Conservation (phyloP, 202 grass and related monocot species). For the Carex arenaria region DNA sequence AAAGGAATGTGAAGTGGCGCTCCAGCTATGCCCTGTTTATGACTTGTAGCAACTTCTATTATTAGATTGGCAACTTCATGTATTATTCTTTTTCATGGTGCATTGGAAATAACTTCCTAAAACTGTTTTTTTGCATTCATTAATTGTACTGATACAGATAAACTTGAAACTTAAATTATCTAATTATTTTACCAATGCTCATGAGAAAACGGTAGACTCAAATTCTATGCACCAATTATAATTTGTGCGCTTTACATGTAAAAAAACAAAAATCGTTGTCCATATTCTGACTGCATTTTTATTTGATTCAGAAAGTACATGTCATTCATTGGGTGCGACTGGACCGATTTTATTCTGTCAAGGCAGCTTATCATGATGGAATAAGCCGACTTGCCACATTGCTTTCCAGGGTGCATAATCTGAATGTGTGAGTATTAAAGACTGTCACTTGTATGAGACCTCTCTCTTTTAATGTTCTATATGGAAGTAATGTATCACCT, state of each 20-base stretch:
- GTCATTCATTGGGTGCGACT: slow-evolving; percentile 75
- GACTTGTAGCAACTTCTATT: background rate
- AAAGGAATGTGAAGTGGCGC: background rate
- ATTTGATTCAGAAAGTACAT: slow-evolving; percentile 56
- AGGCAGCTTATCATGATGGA: slow-evolving; percentile 75
- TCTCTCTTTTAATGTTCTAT: background rate
- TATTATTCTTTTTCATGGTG: background rate
- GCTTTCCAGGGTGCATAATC: slow-evolving; percentile 62
- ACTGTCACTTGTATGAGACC: background rate
- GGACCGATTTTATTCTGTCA: slow-evolving; percentile 39
- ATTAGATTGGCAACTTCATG: background rate
- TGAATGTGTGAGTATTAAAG: slow-evolving; percentile 54
- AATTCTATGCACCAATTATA: background rate
- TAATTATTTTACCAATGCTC: background rate
- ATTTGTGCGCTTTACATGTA: background rate
- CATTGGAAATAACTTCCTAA: background rate
- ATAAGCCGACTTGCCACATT: slow-evolving; percentile 41
- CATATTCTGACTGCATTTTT: background rate
- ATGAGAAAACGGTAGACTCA: background rate
- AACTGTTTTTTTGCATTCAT: background rate
- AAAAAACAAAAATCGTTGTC: background rate
- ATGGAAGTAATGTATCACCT: background rate
- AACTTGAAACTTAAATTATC: background rate
- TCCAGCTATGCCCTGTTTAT: too few species aligned
- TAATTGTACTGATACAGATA: background rate